phyloP scores from a whole-genome alignment of 2,329 filamentous ascomycete species.

The Gaeumannomyces tritici region DNA sequence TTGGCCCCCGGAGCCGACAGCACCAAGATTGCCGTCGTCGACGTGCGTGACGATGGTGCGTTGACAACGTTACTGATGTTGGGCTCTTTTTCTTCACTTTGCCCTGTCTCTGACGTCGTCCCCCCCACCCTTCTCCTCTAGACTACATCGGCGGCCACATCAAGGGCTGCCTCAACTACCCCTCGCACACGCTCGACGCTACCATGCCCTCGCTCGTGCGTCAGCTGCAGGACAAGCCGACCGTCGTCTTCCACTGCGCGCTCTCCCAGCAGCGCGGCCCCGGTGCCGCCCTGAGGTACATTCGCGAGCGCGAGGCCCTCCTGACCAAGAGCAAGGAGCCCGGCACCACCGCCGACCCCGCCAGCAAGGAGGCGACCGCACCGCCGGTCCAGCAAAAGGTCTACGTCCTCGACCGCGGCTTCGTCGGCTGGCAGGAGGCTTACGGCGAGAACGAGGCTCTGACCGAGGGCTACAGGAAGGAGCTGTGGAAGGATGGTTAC shows the following conservation, averaged over 20 bases:
- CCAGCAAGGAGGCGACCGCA: conserved; percentile 3
- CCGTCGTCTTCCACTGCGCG: conserved; percentile 89
- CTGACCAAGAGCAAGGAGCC: conserved; percentile 10
- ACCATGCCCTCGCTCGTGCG: conserved; percentile 76
- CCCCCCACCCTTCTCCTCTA: conserved; percentile 18
- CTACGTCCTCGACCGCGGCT: conserved; percentile 74
- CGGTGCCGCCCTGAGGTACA: conserved; percentile 69
- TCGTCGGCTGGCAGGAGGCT: conserved; percentile 79
- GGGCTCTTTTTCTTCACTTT: background rate
- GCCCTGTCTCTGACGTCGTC: background rate
- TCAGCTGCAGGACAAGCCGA: conserved; percentile 65
- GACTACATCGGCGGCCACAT: conserved; percentile 93
- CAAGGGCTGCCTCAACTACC: conserved; percentile 63
- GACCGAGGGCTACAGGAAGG: conserved; percentile 76
- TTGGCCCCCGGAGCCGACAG: conserved; percentile 35
- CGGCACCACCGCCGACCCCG: conserved; percentile 15
- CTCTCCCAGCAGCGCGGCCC: conserved; percentile 87
- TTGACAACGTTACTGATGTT: conserved; percentile 2
- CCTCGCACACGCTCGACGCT: conserved; percentile 62
- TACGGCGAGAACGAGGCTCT: conserved; percentile 69
- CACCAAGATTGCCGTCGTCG: conserved; percentile 61
- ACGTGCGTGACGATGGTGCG: conserved; percentile 77
- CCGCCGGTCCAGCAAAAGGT: conserved; percentile 51
- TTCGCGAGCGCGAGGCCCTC: conserved; percentile 55
- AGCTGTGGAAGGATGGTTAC: conserved; percentile 65